Percentiles rank a stretch among this genome's conserved stretches.
Conservation (phyloP, 2,329 filamentous ascomycete genomes). For the Talaromyces sp. region DNA sequence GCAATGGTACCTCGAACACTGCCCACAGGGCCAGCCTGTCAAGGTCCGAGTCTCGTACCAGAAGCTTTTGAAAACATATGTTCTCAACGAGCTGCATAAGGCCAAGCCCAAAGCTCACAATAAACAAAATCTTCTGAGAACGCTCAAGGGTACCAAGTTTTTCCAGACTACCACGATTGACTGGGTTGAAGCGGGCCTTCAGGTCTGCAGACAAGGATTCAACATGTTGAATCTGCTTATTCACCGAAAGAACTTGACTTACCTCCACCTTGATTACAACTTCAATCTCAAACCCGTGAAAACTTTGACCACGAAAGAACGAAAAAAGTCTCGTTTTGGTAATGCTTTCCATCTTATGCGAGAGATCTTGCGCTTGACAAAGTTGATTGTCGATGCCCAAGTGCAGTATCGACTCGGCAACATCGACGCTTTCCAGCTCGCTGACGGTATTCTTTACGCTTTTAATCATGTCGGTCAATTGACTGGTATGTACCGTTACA, state of each 20-base stretch:
- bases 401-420: conserved; percentile 97
- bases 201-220: conserved; percentile 96
- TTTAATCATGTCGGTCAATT: conserved; percentile 99
- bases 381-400: conserved; percentile 96
- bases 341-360: conserved; percentile 99
- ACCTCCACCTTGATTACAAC: conserved; percentile 97
- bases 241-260: conserved; percentile 96
- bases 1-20: conserved; percentile 97
- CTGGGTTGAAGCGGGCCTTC: conserved; percentile 97
- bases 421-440: conserved; percentile 97
- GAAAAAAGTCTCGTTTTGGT: conserved; percentile 98
- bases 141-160: conserved; percentile 94
- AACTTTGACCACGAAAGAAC: conserved; percentile 95
- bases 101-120: conserved; percentile 93
- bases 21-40: conserved; percentile 83
- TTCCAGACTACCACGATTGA: conserved; percentile 99
- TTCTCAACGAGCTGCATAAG: conserved; percentile 94
- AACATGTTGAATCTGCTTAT: conserved; percentile 99
- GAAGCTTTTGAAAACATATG: conserved; percentile 92
- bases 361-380: conserved; percentile 91
- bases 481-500: conserved; percentile 99
- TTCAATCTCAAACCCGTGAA: conserved; percentile 99
- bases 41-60: conserved; percentile 98
- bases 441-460: conserved; percentile 97
- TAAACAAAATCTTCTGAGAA: conserved; percentile 85